phyloP scores from a whole-genome alignment of 495 filamentous ascomycete species.

The Tuber microsphaerosporum region DNA sequence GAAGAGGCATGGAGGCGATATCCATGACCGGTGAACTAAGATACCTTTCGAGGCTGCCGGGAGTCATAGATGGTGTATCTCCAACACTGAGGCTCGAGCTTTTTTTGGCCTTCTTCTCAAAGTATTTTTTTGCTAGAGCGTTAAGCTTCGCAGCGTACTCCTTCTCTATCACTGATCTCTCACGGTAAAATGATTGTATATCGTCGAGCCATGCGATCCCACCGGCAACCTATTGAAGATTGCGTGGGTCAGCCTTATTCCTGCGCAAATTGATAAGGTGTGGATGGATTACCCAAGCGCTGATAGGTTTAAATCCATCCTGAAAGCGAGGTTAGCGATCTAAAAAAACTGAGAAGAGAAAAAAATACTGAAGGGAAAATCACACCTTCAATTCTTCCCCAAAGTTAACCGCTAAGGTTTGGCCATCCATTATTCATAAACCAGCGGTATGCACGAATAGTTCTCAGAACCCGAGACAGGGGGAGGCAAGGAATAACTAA shows the following conservation, averaged over 20 bases:
- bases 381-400: conserved; percentile 84
- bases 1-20: not conserved
- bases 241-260: conserved; percentile 27
- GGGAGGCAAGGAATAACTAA: not conserved
- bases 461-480: not conserved
- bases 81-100: conserved; percentile 83
- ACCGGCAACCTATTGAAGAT: conserved; percentile 54
- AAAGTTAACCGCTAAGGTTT: conserved; percentile 53
- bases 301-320: conserved; percentile 94
- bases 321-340: conserved; percentile 42
- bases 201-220: conserved; percentile 94
- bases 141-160: conserved; percentile 86
- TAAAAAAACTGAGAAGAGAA: conserved; percentile 13
- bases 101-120: conserved; percentile 91
- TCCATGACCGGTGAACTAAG: not conserved
- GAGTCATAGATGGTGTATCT: conserved; percentile 85
- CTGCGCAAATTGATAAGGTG: conserved; percentile 29
- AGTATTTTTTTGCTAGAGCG: conserved; percentile 84
- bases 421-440: conserved; percentile 29
- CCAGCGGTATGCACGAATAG: conserved; percentile 6
- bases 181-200: conserved; percentile 92
- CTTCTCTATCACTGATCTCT: conserved; percentile 87
- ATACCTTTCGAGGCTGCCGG: conserved; percentile 84
- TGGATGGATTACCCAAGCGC: conserved; percentile 63
- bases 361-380: conserved; percentile 11